Percentiles rank a stretch among this genome's conserved stretches.
Conservation (phyloP, 1,284 basidiomycete genomes). For the Ganoderma multipileum region DNA sequence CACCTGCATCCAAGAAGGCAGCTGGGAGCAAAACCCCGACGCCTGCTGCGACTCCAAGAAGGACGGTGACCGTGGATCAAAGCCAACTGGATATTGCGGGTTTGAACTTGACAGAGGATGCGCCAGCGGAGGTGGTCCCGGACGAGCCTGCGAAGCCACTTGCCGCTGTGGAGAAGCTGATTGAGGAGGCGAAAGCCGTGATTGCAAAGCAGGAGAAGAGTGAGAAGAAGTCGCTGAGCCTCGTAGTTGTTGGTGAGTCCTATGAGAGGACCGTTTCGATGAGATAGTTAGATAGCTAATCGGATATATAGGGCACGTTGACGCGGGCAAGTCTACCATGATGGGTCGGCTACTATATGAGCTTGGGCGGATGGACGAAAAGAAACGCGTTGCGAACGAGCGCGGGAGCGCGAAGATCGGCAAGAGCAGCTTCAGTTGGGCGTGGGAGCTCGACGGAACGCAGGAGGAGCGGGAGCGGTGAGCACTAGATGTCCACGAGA, state of each 20-base stretch:
- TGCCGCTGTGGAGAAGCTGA: constrained; percentile 83
- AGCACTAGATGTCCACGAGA: constrained; percentile 28
- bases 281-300: neutral
- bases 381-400: constrained; percentile 86
- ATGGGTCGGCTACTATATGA: constrained; percentile 97
- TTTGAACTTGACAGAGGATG: constrained; percentile 60
- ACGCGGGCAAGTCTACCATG: constrained; percentile 97
- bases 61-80: constrained; percentile 51
- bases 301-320: constrained; percentile 82
- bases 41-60: constrained; percentile 29
- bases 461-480: constrained; percentile 93
- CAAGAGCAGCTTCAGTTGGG: constrained; percentile 96
- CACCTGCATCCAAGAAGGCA: constrained; percentile 50
- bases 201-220: constrained; percentile 60
- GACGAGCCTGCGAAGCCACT: constrained; percentile 72
- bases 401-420: constrained; percentile 91
- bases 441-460: constrained; percentile 96
- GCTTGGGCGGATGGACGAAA: constrained; percentile 87
- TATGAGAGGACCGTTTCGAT: no score
- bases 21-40: constrained; percentile 45
- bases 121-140: constrained; percentile 36
- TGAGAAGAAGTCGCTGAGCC: constrained; percentile 77
- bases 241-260: constrained; percentile 90
- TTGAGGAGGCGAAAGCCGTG: constrained; percentile 78
- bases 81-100: constrained; percentile 76